Conservation (phyloP, 2,329 filamentous ascomycete species). For the Neofusicoccum ribis region DNA sequence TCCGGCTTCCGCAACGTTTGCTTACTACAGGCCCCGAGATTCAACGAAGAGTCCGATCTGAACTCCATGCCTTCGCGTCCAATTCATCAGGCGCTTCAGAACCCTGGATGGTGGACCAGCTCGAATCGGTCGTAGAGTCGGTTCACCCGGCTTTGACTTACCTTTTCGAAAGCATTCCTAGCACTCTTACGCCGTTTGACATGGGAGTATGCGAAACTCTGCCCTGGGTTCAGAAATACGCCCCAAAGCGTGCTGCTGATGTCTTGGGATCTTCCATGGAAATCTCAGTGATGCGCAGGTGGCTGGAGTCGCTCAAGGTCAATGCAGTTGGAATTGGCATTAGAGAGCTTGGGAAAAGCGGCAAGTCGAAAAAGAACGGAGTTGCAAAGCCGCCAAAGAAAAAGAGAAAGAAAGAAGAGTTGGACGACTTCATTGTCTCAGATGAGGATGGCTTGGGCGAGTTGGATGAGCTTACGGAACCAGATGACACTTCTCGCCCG, state of each 20-base stretch:
- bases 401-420: conserved; percentile 56
- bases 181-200: conserved; percentile 76
- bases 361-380: conserved; percentile 20
- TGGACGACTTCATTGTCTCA: conserved; percentile 39
- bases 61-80: conserved; percentile 8
- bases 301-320: conserved; percentile 76
- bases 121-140: neutral
- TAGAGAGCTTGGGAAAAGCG: conserved; percentile 31
- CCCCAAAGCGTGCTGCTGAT: conserved; percentile 66
- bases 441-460: conserved; percentile 30
- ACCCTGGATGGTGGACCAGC: neutral
- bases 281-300: conserved; percentile 70
- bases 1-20: conserved; percentile 30
- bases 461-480: conserved; percentile 67
- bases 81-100: neutral
- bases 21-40: conserved; percentile 42
- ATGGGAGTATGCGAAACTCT: conserved; percentile 69
- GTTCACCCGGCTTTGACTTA: conserved; percentile 60
- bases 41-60: conserved; percentile 36
- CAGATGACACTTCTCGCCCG: conserved; percentile 44
- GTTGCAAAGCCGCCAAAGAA: conserved; percentile 48
- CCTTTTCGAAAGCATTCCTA: conserved; percentile 61
- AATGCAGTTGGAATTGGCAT: conserved; percentile 69
- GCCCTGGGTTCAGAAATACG: conserved; percentile 83
- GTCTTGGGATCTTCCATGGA: conserved; percentile 77